phyloP scores from a whole-genome alignment of 2,329 filamentous ascomycete genomes.

The Blumeria hordei region DNA sequence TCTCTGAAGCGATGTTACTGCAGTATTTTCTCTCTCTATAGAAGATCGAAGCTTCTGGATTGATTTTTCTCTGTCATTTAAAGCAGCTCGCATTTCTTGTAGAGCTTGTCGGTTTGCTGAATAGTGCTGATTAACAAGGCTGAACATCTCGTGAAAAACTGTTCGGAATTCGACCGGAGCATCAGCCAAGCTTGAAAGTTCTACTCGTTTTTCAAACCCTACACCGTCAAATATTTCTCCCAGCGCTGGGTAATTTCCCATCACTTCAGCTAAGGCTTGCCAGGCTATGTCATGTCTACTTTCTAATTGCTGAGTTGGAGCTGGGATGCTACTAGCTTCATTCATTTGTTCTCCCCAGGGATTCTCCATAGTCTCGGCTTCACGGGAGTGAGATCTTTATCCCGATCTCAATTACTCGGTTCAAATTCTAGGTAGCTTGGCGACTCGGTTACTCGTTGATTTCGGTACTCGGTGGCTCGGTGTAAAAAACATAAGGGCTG shows the following conservation, averaged over 20 bases:
- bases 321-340: neutral
- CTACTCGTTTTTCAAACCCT: neutral
- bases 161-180: neutral
- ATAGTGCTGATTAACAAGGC: neutral
- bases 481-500: neutral
- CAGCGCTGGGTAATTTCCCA: neutral
- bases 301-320: neutral
- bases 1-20: neutral
- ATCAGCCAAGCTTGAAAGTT: neutral
- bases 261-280: neutral
- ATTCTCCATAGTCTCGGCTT: neutral
- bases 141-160: neutral
- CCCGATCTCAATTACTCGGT: neutral
- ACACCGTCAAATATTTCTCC: neutral
- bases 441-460: neutral
- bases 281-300: neutral
- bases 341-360: neutral
- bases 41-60: neutral
- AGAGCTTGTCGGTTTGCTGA: neutral
- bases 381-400: neutral
- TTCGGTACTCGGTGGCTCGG: neutral
- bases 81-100: neutral
- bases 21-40: neutral
- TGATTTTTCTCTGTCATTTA: neutral
- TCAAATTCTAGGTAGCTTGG: neutral